Evolutionary conservation across 2,329 filamentous ascomycete species (phyloP), one percentile per base, ranked within the genome.

Genomic region (Dothiorella sarmentorum): DNA sequence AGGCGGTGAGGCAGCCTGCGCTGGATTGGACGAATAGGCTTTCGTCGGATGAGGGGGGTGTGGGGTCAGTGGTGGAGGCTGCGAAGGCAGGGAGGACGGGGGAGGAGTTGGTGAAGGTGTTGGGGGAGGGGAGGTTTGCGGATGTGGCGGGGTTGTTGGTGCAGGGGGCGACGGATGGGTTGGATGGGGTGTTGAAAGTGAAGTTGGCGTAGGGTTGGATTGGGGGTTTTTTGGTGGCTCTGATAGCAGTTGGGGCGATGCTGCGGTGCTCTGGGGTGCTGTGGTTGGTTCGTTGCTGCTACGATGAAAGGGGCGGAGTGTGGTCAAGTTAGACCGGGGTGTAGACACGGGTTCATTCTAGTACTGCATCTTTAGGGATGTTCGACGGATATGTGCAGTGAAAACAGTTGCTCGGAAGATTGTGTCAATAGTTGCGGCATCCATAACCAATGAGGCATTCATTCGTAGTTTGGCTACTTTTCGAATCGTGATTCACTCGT

Each of bases 1-100:
- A 43, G 4, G 42, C 43, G 6, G 38, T 55, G 4, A 27, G 57
- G 15, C 57, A 47, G 24, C 37, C 29, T 5, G 57, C 57, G 18
- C 27, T 59, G 20, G 57, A 59, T 22, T 59, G 57, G 57, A 59
- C 31, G 22, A 59, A 59, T 15, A 38, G 35, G 38, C 33, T 59
- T 6, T n/a, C 20, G 2, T n/a, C n/a, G n/a, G n/a, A n/a, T n/a
- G 57, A 59, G 1, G 20, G 33, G 5, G 57, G 38, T 7, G 37
- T 31, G 7, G 29, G 47, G 7, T 31, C 13, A 20, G 10, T 47
- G 17, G 29, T 4, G 13, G 31, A 35, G n/a, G 24, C 15, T 1
- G 42, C 42, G n/a, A 47, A 11, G 40, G 27, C 6, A 4, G 55
- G 55, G 15, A 17, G 11, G 13, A 57, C 40, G 3, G 55, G 55